Evolutionary conservation across 805 yeast species (phyloP), one percentile per base, ranked within the genome.

Genomic region (Torulaspora gathmanii): DNA sequence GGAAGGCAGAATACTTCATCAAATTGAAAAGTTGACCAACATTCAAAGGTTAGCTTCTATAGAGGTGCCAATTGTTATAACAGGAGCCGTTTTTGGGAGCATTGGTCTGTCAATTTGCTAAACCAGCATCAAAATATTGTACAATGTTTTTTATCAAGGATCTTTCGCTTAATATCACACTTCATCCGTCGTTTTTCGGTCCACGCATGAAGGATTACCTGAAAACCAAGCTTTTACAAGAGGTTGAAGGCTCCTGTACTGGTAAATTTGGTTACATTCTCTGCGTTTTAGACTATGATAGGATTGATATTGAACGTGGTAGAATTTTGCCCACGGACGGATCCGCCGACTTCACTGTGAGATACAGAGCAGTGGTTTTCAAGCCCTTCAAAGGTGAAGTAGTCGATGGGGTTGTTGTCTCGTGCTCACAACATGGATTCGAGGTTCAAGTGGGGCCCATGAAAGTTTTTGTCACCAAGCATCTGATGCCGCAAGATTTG

Each of bases 311-410:
- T 28, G 99, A 96, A 38, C 83, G 88, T 56, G 99, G 99, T 15
- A 74, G 86, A 56, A 86, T 93, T 52, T 77, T 93, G 35, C 95
- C 98, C 2, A 83, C 90, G 19, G 81, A 83, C 46, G 99, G 99
- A 2, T 82, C 89, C 58, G 98, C 99, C 0, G 97, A 89, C 67
- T 93, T 93, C 60, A 95, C 88, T 57, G 98, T 93, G 43, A 87
- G 88, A 67, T 93, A 93, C 65, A 74, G 95, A 56, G 99, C 99
- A 0, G 90, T 93, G 42, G 97, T 93, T 27, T 93, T 96, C 95
- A 86, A 91, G 61, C 99, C 99, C 4, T 93, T 93, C 70, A 93
- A 93, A 69, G 99, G 98, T 28, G 99, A 93, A 68, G 99, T 93
- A 6, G 98, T 93, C 20, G 99, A 93, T 67, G 99, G 95, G 5